phyloP scores from a whole-genome alignment of 2,329 filamentous ascomycete genomes.

The Atkinsonella hypoxylon region DNA sequence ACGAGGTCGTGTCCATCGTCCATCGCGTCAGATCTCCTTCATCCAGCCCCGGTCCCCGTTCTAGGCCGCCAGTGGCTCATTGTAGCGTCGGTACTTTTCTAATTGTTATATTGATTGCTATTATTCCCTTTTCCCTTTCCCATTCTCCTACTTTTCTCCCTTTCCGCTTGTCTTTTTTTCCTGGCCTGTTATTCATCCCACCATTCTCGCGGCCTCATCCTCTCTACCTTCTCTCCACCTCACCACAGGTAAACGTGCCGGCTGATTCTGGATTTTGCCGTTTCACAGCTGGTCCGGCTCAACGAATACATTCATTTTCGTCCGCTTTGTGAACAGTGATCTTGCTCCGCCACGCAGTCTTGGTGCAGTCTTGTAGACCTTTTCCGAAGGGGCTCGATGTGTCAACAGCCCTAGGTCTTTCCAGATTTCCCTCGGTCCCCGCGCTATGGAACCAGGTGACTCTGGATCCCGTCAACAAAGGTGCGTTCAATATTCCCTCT shows the following conservation, averaged over 20 bases:
- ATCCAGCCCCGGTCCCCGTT: slow-evolving; percentile 9
- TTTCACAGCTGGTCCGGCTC: neutral
- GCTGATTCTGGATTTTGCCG: slow-evolving; percentile 7
- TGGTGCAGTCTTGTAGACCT: slow-evolving; percentile 7
- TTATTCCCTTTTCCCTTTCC: slow-evolving; percentile 7
- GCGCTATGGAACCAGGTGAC: slow-evolving; percentile 28
- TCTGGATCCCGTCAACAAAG: slow-evolving; percentile 26
- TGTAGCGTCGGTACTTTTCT: slow-evolving; percentile 9
- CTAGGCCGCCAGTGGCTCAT: slow-evolving; percentile 9
- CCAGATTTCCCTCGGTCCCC: slow-evolving; percentile 23
- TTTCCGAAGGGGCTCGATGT: slow-evolving; percentile 20
- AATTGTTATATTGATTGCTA: slow-evolving; percentile 10
- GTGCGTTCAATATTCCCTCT: slow-evolving; percentile 19
- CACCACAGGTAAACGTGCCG: neutral
- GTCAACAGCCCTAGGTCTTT: slow-evolving; percentile 23
- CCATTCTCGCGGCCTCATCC: neutral
- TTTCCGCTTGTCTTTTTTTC: neutral
- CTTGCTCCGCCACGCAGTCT: neutral
- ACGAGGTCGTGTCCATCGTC: slow-evolving; percentile 19
- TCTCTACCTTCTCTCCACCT: slow-evolving; percentile 1
- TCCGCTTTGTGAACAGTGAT: slow-evolving; percentile 9
- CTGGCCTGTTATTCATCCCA: neutral
- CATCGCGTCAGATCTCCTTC: slow-evolving; percentile 23
- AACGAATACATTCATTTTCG: slow-evolving; percentile 8
- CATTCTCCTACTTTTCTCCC: too few relatives aligned